Base-by-base conservation (phyloP, 2,329 filamentous ascomycete species). In the Aspergillus sergii region DNA sequence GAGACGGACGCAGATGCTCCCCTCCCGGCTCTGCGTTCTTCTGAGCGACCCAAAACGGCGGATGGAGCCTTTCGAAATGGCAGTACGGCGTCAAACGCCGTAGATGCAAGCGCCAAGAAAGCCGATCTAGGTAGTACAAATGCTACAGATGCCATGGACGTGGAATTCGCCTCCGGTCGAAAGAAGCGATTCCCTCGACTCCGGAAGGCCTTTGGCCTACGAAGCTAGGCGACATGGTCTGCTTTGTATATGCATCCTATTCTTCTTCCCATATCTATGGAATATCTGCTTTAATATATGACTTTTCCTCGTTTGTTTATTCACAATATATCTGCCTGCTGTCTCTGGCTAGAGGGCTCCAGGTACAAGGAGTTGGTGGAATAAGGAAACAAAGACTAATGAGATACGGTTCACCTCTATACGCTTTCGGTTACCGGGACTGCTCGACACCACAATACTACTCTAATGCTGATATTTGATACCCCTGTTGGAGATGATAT, bases 171-270 rank as follows among this genome's bases (percentile, higher is more conserved):
- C 48, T 69, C 72, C 6, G 71, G 72, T 23, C 80, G 79, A 63
- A 82, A 82, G 72, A 83, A 80, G 67, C 78, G 78, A 61, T 82
- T 82, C 58, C 77, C 77, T 10, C 71, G 78, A 61, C 71, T 83
- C 58, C 76, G 80, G 50, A 81, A 79, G 63, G 81, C 80, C 23
- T 80, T 83, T 64, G 78, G 80, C 26, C 69, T 82, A 64, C 74
- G 75, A 12, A 57, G 45, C 23, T 69, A 57, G 57, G 19, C 21
- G 19, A 43, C 26, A n/a, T 30, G 26, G 41, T 36, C 51, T 55
- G 14, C 51, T 55, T 39, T 39, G 7, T 39, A 55, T 16, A 39
- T 39, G n/a, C n/a, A 26, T 39, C 11, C 6, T 21, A 39, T 30
- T 19, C 32, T 39, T 23, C n/a, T 16, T 14, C 34, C 32, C 32